phyloP scores from a whole-genome alignment of 805 yeast genomes.

The Kuraishia hungarica region DNA sequence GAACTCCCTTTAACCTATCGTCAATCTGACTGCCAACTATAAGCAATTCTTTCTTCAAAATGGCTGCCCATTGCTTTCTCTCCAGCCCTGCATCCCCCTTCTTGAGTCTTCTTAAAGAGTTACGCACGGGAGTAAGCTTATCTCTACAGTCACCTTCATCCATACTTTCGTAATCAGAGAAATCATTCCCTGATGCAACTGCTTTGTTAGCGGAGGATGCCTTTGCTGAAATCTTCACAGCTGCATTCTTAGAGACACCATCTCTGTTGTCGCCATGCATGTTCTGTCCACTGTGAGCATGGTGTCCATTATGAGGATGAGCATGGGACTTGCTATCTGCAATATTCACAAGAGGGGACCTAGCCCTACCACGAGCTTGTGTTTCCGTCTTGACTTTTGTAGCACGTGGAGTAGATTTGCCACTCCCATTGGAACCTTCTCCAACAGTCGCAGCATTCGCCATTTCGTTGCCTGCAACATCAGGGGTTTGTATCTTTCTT shows the following conservation, averaged over 20 bases:
- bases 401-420: slow-evolving; percentile 1
- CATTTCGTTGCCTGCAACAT: not conserved
- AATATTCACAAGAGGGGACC: not conserved
- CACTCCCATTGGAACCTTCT: not conserved
- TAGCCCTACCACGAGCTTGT: not conserved
- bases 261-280: not conserved
- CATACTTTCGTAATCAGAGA: slow-evolving; percentile 36
- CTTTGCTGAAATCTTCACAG: not conserved
- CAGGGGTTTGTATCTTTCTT: slow-evolving; percentile 6
- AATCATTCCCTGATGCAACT: not conserved
- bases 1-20: slow-evolving; percentile 19
- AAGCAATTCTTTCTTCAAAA: slow-evolving; percentile 59
- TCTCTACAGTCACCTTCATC: slow-evolving; percentile 63
- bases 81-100: slow-evolving; percentile 68
- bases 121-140: slow-evolving; percentile 55
- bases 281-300: not conserved
- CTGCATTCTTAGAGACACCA: not conserved
- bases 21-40: slow-evolving; percentile 68
- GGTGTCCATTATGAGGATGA: not conserved
- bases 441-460: not conserved
- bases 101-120: slow-evolving; percentile 56
- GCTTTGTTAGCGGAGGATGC: not conserved
- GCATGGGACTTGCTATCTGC: not conserved
- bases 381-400: not conserved
- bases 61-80: slow-evolving; percentile 68